Base-by-base conservation (phyloP, 306 rosid genomes). In the Lotus japonicus region DNA sequence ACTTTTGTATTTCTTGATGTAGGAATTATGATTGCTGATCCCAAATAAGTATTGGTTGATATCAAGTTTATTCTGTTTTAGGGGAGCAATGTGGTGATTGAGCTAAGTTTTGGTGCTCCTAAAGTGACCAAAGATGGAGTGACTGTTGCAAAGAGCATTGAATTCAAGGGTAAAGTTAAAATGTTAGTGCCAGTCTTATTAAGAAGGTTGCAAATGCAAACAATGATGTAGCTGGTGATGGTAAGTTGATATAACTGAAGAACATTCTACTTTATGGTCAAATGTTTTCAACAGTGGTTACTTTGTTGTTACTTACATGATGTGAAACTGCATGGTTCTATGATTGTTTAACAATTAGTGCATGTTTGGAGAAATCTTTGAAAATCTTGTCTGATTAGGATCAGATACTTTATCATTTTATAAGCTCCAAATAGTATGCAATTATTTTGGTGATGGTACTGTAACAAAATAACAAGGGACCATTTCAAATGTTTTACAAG, bases 131-230 rank as follows among this genome's bases (percentile, higher is more conserved):
- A 92, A 66, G 97, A 92, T 72, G 98, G 98, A 53, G 98, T 92
- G 16, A 90, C 97, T 7, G 97, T 92, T 21, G 97, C 98, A 5
- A 92, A 90, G 85, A 90, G 96, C 70, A 83, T 92, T 55, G 97
- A 89, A 66, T 92, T 92, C 52, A 88, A 92, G 84, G 97, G 88
- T 53, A 92, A 85, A 78, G 62, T 90, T 14, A 90, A 88, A 92
- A 92, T 55, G 23, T 92, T 45, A 97, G 98, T 56, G 98, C 97
- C 51, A 90, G 97, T 71, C 90, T 92, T 74, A 97, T 92, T 69
- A 92, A 92, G 87, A 92, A 92, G 87, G 96, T 94, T 68, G 98
- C 97, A 9, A 94, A 88, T 75, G 98, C 98, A 42, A 94, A 92
- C 60, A 94, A 94, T 64, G 97, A 90, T 45, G 82, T 76, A 23